Conservation (phyloP, 1,139 yeast species). For the Candida buenavistaensis region DNA sequence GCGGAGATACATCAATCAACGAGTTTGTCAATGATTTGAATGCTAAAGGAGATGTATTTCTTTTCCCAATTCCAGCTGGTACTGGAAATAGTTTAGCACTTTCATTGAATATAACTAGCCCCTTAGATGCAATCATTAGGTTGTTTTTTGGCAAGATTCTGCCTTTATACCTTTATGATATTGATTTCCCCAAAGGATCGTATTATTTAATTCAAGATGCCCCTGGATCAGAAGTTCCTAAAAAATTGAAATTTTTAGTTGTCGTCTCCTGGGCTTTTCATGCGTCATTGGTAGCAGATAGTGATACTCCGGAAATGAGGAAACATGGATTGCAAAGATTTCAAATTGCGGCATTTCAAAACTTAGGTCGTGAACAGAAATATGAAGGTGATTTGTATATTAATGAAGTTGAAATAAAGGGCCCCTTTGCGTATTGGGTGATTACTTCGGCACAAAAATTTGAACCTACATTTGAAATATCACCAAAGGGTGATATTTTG, state of each 20-base stretch:
- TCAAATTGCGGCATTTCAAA: conserved; percentile 61
- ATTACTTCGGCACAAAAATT: conserved; percentile 62
- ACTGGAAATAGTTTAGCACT: conserved; percentile 82
- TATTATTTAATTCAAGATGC: conserved; percentile 25
- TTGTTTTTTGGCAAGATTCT: conserved; percentile 30
- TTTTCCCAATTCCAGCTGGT: conserved; percentile 72
- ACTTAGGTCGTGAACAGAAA: conserved; percentile 47
- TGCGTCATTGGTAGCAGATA: conserved; percentile 79
- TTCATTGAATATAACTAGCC: conserved; percentile 49
- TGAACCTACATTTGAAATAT: conserved; percentile 69
- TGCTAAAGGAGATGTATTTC: conserved; percentile 18
- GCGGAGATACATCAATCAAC: conserved; percentile 84
- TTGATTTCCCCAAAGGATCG: conserved; percentile 52
- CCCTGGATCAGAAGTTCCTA: conserved; percentile 15
- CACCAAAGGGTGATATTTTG: conserved; percentile 64
- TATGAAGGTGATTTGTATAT: conserved; percentile 45
- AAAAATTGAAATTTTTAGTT: conserved; percentile 51
- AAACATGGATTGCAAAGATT: conserved; percentile 67
- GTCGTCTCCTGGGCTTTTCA: conserved; percentile 87
- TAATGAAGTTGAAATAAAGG: conserved; percentile 17
- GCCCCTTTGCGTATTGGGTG: conserved; percentile 67
- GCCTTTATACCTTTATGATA: conserved; percentile 57
- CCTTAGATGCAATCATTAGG: conserved; percentile 40
- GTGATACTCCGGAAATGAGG: conserved; percentile 68
- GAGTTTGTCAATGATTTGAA: conserved; percentile 66